These are phyloP conservation scores for Fusarium annulatum DNA, from an alignment of 2,329 filamentous ascomycete genomes.

Conservation along the genomic window DNA sequence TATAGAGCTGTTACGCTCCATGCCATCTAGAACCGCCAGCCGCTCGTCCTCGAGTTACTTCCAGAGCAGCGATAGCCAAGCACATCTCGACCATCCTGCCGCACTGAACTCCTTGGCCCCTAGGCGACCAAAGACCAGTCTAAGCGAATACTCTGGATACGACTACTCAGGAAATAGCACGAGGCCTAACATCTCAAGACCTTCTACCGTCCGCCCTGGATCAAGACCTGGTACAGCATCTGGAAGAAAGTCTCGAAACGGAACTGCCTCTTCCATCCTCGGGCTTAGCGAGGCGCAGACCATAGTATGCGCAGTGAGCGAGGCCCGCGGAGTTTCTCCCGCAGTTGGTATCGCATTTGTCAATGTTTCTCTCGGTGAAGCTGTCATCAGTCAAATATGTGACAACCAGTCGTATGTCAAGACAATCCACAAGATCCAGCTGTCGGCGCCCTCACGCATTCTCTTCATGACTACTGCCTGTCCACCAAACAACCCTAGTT, in stretches of 20 bases:
- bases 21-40: constrained; percentile 13
- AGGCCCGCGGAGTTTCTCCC: constrained; percentile 87
- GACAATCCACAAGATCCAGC: constrained; percentile 85
- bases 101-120: background rate
- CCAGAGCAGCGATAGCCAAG: constrained; percentile 7
- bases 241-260: constrained; percentile 58
- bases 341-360: constrained; percentile 88
- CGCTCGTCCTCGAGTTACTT: constrained; percentile 43
- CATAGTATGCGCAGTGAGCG: constrained; percentile 88
- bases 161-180: constrained; percentile 29
- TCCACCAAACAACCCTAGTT: constrained; percentile 74
- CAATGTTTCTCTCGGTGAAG: constrained; percentile 86
- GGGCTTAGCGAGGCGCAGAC: constrained; percentile 69
- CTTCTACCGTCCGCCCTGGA: constrained; percentile 33
- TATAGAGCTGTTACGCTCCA: constrained; percentile 10
- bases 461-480: constrained; percentile 79
- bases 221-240: constrained; percentile 55
- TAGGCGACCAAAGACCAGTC: constrained; percentile 11
- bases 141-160: constrained; percentile 11
- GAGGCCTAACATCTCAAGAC: constrained; percentile 31
- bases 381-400: constrained; percentile 87
- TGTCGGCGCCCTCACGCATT: constrained; percentile 83
- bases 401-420: constrained; percentile 93
- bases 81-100: background rate
- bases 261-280: constrained; percentile 52